Conservation (phyloP, 352 stramenopile species). For the Globisporangium perplexum region DNA sequence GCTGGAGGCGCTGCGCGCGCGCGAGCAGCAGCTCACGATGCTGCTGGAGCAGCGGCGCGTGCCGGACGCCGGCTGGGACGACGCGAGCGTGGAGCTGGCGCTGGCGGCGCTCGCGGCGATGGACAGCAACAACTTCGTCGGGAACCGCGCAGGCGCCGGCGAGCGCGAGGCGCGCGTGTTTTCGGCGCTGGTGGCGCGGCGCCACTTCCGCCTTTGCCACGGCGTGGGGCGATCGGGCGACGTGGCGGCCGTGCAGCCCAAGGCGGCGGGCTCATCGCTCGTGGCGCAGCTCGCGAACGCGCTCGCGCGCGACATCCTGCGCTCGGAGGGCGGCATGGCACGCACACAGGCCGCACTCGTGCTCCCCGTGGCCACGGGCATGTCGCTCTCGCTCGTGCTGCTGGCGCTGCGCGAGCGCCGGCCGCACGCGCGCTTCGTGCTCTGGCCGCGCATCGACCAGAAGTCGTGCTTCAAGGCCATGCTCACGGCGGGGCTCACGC, state of each 20-base stretch:
- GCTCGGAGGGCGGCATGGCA: conserved; percentile 63
- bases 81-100: conserved; percentile 81
- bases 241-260: conserved; percentile 98
- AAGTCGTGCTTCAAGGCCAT: conserved; percentile 99
- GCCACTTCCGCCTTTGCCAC: conserved; percentile 94
- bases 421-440: conserved; percentile 62
- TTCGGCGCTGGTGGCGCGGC: conserved; percentile 59
- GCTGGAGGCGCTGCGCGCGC: conserved; percentile 48
- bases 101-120: conserved; percentile 86
- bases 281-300: conserved; percentile 92
- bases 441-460: conserved; percentile 98
- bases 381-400: conserved; percentile 92
- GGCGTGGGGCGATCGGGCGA: conserved; percentile 97
- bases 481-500: conserved; percentile 87
- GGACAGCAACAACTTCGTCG: conserved; percentile 94
- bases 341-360: conserved; percentile 80
- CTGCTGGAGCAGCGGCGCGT: conserved; percentile 84
- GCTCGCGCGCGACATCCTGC: conserved; percentile 89
- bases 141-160: conserved; percentile 87
- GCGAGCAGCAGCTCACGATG: conserved; percentile 61
- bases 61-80: conserved; percentile 87
- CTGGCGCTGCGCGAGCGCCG: conserved; percentile 69
- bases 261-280: conserved; percentile 96
- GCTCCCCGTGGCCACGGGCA: conserved; percentile 96
- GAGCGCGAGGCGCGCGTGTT: conserved; percentile 96